phyloP scores from a whole-genome alignment of 179 eudicot genomes.

The Drosera spatulata region DNA sequence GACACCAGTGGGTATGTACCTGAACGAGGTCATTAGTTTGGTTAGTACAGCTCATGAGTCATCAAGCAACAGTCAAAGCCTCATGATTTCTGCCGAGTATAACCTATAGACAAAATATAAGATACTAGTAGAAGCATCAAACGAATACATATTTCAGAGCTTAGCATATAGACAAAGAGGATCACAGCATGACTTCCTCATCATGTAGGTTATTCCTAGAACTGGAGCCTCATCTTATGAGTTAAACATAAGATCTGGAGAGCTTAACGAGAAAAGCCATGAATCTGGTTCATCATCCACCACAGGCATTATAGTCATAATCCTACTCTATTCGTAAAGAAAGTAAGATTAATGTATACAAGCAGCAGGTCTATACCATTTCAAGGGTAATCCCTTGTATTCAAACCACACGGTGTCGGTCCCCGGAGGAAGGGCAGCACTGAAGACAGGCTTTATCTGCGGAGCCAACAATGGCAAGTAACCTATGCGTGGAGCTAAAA shows the following conservation, averaged over 20 bases:
- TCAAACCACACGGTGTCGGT: constrained; percentile 93
- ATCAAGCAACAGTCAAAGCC: neutral
- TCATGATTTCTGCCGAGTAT: too few relatives aligned
- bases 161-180: too few relatives aligned
- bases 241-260: too few relatives aligned
- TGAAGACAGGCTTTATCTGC: constrained; percentile 73
- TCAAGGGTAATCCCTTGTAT: constrained; percentile 81
- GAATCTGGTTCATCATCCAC: too few relatives aligned
- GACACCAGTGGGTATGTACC: constrained; percentile 95
- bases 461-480: constrained; percentile 73
- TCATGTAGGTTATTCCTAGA: too few relatives aligned
- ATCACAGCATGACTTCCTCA: too few relatives aligned
- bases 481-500: constrained; percentile 92
- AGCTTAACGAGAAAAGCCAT: too few relatives aligned
- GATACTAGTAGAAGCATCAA: too few relatives aligned
- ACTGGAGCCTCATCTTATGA: too few relatives aligned
- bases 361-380: constrained; percentile 45
- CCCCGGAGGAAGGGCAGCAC: constrained; percentile 89
- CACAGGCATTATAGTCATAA: too few relatives aligned
- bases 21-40: constrained; percentile 14
- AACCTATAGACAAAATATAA: too few relatives aligned
- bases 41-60: neutral
- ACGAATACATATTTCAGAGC: too few relatives aligned
- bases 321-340: neutral
- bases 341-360: constrained; percentile 5